phyloP scores from a whole-genome alignment of 2,329 filamentous ascomycete species.

The Monosporascus sp. region DNA sequence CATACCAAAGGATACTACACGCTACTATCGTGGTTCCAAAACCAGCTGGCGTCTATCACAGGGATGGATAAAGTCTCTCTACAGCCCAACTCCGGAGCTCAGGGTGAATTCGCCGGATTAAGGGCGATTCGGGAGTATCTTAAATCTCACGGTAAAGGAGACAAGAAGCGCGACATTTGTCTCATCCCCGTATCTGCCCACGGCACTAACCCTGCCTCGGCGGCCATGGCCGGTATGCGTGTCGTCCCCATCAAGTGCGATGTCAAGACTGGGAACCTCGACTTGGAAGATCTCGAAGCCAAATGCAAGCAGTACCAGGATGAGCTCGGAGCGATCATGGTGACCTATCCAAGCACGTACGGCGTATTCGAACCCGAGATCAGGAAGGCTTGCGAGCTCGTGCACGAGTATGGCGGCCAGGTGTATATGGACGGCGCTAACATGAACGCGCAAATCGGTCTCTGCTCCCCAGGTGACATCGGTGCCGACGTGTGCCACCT shows the following conservation, averaged over 20 bases:
- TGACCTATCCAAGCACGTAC: conserved; percentile 93
- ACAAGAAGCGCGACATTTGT: conserved; percentile 79
- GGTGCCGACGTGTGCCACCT: conserved; percentile 95
- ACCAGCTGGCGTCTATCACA: conserved; percentile 75
- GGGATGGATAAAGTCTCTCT: conserved; percentile 86
- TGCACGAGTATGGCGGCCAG: conserved; percentile 83
- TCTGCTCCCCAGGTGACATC: conserved; percentile 91
- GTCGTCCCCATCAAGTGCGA: conserved; percentile 93
- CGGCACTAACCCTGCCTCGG: conserved; percentile 91
- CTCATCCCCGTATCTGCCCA: conserved; percentile 93
- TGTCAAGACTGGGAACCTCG: conserved; percentile 78
- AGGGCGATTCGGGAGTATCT: conserved; percentile 83
- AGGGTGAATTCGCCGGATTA: conserved; percentile 90
- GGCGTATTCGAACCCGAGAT: conserved; percentile 90
- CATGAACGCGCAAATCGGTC: conserved; percentile 96
- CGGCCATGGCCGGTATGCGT: conserved; percentile 92
- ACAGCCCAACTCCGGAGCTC: conserved; percentile 92
- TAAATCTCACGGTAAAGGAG: conserved; percentile 55
- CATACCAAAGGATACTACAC: conserved; percentile 62
- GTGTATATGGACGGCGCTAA: conserved; percentile 99
- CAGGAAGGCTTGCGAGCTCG: conserved; percentile 77
- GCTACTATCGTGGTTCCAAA: conserved; percentile 67
- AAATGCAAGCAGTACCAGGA: conserved; percentile 87
- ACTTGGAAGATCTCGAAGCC: conserved; percentile 75
- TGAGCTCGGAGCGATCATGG: conserved; percentile 87